phyloP scores from a whole-genome alignment of 2,329 filamentous ascomycete genomes.

The Hirsutella minnesotensis region DNA sequence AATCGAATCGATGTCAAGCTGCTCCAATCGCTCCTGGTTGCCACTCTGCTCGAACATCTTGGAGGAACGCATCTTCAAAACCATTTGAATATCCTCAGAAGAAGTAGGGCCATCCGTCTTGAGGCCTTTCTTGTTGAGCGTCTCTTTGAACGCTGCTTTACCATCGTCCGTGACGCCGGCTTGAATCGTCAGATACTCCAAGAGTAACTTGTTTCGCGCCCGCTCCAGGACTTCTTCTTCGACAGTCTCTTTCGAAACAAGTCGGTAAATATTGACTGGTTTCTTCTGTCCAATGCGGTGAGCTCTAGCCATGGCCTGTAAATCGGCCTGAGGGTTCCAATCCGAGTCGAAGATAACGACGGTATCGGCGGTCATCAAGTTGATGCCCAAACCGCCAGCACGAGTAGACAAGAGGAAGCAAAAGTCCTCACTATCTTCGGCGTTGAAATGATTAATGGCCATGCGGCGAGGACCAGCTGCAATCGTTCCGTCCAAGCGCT shows the following conservation, averaged over 20 bases:
- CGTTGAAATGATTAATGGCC: conserved; percentile 97
- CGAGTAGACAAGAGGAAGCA: conserved; percentile 92
- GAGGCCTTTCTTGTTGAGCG: conserved; percentile 66
- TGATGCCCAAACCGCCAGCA: conserved; percentile 95
- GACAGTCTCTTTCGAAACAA: conserved; percentile 96
- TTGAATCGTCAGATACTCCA: conserved; percentile 96
- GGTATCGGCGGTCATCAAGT: conserved; percentile 96
- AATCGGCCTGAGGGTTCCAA: conserved; percentile 96
- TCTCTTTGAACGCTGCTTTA: conserved; percentile 61
- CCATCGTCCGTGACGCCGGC: conserved; percentile 93
- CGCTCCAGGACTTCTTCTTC: conserved; percentile 96
- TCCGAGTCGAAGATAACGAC: conserved; percentile 97
- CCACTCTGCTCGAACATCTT: conserved; percentile 98
- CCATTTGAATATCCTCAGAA: conserved; percentile 88
- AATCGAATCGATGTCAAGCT: conserved; percentile 94
- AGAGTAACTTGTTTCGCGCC: conserved; percentile 90
- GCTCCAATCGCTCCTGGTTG: conserved; percentile 92
- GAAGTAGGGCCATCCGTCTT: conserved; percentile 74
- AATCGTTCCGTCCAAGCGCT: conserved; percentile 91
- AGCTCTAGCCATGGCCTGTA: conserved; percentile 96
- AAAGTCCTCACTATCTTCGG: conserved; percentile 90
- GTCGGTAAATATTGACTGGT: conserved; percentile 88
- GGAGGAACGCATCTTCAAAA: conserved; percentile 94
- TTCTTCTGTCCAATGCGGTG: conserved; percentile 96
- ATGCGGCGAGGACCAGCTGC: conserved; percentile 76